phyloP scores from a whole-genome alignment of 1,284 basidiomycete species.

The Inonotus obliquus region DNA sequence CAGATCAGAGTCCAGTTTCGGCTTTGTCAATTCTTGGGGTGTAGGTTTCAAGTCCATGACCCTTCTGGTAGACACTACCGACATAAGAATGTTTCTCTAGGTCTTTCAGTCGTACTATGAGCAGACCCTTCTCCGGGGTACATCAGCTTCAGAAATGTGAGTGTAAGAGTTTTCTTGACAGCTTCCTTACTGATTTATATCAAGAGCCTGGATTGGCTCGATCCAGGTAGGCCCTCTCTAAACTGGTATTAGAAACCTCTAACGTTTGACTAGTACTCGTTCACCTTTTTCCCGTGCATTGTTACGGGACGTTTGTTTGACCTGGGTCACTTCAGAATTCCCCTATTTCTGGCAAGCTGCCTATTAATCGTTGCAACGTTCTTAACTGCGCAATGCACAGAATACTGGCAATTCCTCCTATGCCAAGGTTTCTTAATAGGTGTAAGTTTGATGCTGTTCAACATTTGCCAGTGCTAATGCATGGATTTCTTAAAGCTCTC shows the following conservation, averaged over 20 bases:
- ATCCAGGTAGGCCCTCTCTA: conserved; percentile 28
- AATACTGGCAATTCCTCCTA: conserved; percentile 58
- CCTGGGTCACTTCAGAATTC: conserved; percentile 46
- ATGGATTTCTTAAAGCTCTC: conserved; percentile 28
- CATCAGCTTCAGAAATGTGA: conserved; percentile 30
- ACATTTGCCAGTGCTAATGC: not conserved
- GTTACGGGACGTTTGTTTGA: conserved; percentile 54
- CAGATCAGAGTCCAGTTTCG: conserved; percentile 26
- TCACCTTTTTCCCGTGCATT: conserved; percentile 36
- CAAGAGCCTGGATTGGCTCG: conserved; percentile 36
- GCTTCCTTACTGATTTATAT: conserved; percentile 7
- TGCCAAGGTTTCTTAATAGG: conserved; percentile 51
- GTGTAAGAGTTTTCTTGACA: conserved; percentile 26
- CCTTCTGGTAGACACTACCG: not conserved
- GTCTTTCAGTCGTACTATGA: conserved; percentile 54
- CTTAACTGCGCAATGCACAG: conserved; percentile 47
- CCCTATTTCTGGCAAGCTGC: conserved; percentile 39
- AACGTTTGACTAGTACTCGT: conserved; percentile 35
- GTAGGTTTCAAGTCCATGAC: conserved; percentile 27
- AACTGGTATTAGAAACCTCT: conserved; percentile 20
- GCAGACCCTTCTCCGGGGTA: conserved; percentile 33
- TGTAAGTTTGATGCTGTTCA: conserved; percentile 27
- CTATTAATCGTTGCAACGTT: conserved; percentile 48
- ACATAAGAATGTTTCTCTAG: conserved; percentile 27
- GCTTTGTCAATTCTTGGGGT: conserved; percentile 40